phyloP scores from a whole-genome alignment of 106 monocot species.

The Triglochin maritima region DNA sequence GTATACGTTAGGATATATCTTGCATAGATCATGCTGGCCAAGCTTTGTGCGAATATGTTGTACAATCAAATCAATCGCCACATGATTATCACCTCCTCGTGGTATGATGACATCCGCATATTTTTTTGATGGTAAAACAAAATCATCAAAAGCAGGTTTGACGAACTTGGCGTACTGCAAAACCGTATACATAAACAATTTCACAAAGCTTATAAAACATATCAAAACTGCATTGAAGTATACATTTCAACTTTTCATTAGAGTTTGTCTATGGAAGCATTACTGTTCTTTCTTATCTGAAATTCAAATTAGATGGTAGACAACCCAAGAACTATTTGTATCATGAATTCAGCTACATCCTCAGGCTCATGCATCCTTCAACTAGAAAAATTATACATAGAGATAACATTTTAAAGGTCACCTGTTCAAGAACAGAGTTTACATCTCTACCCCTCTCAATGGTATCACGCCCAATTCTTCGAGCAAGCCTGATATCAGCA shows the following conservation, averaged over 20 bases:
- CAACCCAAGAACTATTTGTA: no score
- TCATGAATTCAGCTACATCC: no score
- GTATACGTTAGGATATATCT: conserved; percentile 71
- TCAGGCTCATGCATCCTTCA: no score
- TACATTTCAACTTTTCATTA: no score
- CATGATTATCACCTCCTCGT: conserved; percentile 91
- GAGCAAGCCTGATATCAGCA: conserved; percentile 78
- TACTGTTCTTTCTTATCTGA: no score
- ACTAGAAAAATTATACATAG: no score
- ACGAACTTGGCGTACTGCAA: conserved; percentile 85
- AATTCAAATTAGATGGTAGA: no score
- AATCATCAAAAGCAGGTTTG: conserved; percentile 94
- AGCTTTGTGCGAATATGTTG: conserved; percentile 91
- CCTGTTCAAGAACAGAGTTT: conserved; percentile 90
- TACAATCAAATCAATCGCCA: conserved; percentile 88
- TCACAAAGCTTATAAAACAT: not conserved
- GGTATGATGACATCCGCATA: conserved; percentile 99
- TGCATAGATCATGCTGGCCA: conserved; percentile 89
- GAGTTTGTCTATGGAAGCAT: no score
- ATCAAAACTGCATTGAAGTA: not conserved
- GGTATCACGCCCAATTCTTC: conserved; percentile 85
- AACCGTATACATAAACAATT: not conserved
- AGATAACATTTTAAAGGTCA: conserved; percentile 4
- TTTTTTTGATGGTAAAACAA: conserved; percentile 91
- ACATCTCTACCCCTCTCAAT: conserved; percentile 89